Conservation (phyloP, 2,329 filamentous ascomycete species). For the Trichoderma polysporum region DNA sequence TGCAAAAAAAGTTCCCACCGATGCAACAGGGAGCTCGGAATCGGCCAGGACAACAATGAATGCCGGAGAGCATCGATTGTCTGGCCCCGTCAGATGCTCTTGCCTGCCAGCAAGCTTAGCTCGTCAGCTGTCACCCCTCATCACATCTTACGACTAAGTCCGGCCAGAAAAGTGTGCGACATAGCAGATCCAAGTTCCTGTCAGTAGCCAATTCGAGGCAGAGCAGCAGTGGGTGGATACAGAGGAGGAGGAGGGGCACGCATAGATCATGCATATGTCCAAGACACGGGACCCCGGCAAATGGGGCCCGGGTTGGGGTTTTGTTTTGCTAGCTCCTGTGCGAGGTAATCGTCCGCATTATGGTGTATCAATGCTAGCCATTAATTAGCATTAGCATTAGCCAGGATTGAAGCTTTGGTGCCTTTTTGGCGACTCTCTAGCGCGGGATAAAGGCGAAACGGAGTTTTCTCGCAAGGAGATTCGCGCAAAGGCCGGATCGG, state of each 20-base stretch:
- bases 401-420: background rate
- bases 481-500: background rate
- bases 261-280: conserved; percentile 13
- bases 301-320: background rate
- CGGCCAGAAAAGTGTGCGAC: background rate
- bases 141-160: background rate
- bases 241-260: conserved; percentile 1
- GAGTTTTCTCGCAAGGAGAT: background rate
- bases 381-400: too few species aligned
- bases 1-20: background rate
- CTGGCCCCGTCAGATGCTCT: conserved; percentile 2
- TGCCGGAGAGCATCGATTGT: background rate
- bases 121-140: conserved; percentile 14
- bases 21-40: background rate
- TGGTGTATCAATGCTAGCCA: too few species aligned
- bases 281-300: conserved; percentile 19
- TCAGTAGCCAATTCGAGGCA: conserved; percentile 2
- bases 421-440: background rate
- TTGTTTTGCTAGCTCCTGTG: background rate
- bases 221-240: conserved; percentile 5
- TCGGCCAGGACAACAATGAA: conserved; percentile 1
- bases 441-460: background rate
- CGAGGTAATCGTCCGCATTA: background rate
- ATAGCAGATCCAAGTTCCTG: background rate
- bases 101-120: conserved; percentile 2